Percentiles rank a stretch among this genome's conserved stretches.
Evolutionary conservation across 2,329 filamentous ascomycete species (phyloP).

Genomic region (Diaporthe ampelina): DNA sequence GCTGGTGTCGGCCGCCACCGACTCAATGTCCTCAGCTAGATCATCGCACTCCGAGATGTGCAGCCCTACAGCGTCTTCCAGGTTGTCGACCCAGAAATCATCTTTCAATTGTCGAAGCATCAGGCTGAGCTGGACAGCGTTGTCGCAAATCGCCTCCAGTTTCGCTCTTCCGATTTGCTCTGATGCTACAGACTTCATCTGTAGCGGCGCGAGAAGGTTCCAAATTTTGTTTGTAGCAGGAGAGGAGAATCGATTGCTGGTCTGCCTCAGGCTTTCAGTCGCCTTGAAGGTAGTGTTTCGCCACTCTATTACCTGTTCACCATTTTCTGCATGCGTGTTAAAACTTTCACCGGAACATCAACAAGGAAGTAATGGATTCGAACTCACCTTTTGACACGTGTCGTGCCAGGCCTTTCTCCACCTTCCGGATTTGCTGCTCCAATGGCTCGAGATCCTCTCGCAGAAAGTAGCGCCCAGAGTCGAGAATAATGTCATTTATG

Average conservation of each 20-base stretch:
- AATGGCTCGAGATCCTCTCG: background rate
- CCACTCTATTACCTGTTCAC: no score
- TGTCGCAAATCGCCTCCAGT: constrained; percentile 40
- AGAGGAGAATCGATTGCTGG: no score
- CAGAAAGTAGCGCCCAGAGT: background rate
- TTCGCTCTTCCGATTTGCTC: background rate
- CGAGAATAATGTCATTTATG: background rate
- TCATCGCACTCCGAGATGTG: background rate
- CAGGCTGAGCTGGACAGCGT: constrained; percentile 42
- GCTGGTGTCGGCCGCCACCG: no score
- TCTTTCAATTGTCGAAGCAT: constrained; percentile 34
- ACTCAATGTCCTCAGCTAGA: background rate
- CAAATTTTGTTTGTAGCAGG: background rate
- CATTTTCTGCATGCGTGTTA: no score
- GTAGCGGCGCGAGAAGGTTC: background rate
- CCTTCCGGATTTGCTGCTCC: background rate
- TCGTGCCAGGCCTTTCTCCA: background rate
- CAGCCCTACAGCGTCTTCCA: background rate
- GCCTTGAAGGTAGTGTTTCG: no score
- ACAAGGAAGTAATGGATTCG: no score
- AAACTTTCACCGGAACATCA: no score
- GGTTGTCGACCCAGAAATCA: constrained; percentile 32
- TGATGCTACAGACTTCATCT: background rate
- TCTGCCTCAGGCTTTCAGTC: no score
- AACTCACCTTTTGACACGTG: no score